Evolutionary conservation across 2,329 filamentous ascomycete genomes (phyloP).

Genomic region (Alternaria sp.): DNA sequence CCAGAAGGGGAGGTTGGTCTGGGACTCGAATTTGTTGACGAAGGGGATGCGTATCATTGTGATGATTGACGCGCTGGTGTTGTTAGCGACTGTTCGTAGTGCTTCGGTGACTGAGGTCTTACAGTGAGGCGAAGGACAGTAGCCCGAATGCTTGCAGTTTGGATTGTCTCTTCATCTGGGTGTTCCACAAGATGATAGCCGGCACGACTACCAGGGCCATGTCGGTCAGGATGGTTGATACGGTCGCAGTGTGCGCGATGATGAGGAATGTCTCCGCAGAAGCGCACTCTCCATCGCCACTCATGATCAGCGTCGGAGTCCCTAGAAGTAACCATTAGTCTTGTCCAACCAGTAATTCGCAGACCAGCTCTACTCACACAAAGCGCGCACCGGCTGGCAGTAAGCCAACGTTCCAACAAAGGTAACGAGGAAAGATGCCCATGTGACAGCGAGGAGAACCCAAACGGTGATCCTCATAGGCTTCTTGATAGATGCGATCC

Average conservation of each 20-base stretch:
- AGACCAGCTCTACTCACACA: not conserved
- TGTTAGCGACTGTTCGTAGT: not conserved
- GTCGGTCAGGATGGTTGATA: constrained; percentile 29
- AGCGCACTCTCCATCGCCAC: constrained; percentile 20
- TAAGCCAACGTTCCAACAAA: constrained; percentile 28
- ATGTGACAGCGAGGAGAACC: constrained; percentile 22
- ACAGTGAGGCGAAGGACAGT: constrained; percentile 29
- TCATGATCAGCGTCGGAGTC: constrained; percentile 18
- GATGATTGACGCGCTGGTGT: constrained; percentile 18
- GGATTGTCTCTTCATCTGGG: constrained; percentile 28
- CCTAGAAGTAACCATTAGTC: not conserved
- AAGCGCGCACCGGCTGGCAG: constrained; percentile 22
- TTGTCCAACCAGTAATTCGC: not conserved
- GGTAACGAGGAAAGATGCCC: constrained; percentile 30
- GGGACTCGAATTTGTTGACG: constrained; percentile 26
- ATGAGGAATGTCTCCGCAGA: constrained; percentile 26
- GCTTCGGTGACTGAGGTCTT: not conserved
- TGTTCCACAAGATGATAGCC: constrained; percentile 31
- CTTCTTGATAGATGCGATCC: constrained; percentile 28
- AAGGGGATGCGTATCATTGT: constrained; percentile 29
- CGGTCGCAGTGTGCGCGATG: constrained; percentile 27
- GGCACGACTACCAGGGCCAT: constrained; percentile 27
- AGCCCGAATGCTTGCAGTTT: constrained; percentile 30
- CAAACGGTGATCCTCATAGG: constrained; percentile 22
- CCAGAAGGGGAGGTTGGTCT: constrained; percentile 27